phyloP scores from a whole-genome alignment of 768 basidiomycete genomes.

The Leccinum sublutescens region DNA sequence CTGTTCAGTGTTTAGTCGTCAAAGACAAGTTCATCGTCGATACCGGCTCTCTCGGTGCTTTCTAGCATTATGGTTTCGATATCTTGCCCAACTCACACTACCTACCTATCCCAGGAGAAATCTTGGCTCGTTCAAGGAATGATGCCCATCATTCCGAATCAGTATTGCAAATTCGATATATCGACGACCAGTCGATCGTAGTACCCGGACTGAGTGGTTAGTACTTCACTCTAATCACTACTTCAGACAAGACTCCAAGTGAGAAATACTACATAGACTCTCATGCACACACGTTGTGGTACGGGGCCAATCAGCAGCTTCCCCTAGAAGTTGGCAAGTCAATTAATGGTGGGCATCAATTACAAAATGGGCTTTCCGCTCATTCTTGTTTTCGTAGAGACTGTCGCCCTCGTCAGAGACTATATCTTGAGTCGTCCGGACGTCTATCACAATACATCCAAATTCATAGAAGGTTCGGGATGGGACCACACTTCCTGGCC shows the following conservation, averaged over 20 bases:
- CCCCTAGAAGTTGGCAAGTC: conserved; percentile 62
- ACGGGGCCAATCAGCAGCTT: conserved; percentile 64
- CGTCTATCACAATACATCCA: conserved; percentile 52
- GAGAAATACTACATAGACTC: conserved; percentile 61
- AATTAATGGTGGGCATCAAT: conserved; percentile 45
- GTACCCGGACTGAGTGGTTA: conserved; percentile 73
- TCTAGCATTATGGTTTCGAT: conserved; percentile 1
- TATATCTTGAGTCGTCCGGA: conserved; percentile 61
- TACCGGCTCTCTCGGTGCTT: conserved; percentile 55
- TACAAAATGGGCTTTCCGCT: not conserved
- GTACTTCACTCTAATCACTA: conserved; percentile 20
- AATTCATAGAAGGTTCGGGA: conserved; percentile 76
- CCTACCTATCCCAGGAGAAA: conserved; percentile 34
- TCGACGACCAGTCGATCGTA: conserved; percentile 56
- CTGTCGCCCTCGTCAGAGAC: conserved; percentile 56
- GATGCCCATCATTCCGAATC: conserved; percentile 19
- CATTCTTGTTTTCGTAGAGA: conserved; percentile 41
- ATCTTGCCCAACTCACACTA: conserved; percentile 1
- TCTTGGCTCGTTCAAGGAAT: conserved; percentile 40
- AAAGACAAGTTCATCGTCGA: conserved; percentile 48
- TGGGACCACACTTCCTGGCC: conserved; percentile 91
- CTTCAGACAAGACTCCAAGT: not conserved
- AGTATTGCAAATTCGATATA: conserved; percentile 44
- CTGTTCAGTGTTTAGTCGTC: conserved; percentile 64
- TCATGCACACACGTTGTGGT: conserved; percentile 76